Conservation (phyloP, 805 yeast genomes). For the Zygotorulaspora danielsina region DNA sequence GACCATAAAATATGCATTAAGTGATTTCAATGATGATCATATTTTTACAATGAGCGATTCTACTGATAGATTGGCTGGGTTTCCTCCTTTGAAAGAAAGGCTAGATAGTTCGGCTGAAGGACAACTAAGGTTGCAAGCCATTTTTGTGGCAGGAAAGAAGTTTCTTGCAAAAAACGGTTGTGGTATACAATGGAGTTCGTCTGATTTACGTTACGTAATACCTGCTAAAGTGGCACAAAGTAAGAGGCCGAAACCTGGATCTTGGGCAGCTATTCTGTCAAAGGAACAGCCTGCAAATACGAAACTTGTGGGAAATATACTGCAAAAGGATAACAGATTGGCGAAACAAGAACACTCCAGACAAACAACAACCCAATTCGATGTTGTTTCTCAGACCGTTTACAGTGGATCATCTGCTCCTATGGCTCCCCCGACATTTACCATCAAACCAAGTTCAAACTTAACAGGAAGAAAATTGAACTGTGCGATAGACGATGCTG, state of each 20-base stretch:
- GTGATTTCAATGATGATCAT: conserved; percentile 56
- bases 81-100: conserved; percentile 10
- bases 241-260: not conserved
- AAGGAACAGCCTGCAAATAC: not conserved
- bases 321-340: not conserved
- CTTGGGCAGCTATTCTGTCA: conserved; percentile 1
- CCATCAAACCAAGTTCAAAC: conserved; percentile 25
- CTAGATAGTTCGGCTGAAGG: conserved; percentile 11
- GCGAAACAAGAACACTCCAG: conserved; percentile 12
- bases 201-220: not conserved
- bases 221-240: not conserved
- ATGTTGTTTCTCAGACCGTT: conserved; percentile 15
- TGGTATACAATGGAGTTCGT: conserved; percentile 19
- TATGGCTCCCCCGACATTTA: conserved; percentile 28
- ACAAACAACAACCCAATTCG: conserved; percentile 2
- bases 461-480: conserved; percentile 7
- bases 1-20: conserved; percentile 49
- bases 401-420: conserved; percentile 37
- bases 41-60: conserved; percentile 17
- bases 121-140: conserved; percentile 14
- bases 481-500: not conserved
- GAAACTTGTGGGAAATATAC: not conserved
- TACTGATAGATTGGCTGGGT: conserved; percentile 22
- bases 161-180: conserved; percentile 20
- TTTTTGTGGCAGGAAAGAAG: conserved; percentile 18